These are phyloP conservation scores for Coemansia sp. DNA, from an alignment of 192 early-diverging fungal species.

Conservation along the genomic window DNA sequence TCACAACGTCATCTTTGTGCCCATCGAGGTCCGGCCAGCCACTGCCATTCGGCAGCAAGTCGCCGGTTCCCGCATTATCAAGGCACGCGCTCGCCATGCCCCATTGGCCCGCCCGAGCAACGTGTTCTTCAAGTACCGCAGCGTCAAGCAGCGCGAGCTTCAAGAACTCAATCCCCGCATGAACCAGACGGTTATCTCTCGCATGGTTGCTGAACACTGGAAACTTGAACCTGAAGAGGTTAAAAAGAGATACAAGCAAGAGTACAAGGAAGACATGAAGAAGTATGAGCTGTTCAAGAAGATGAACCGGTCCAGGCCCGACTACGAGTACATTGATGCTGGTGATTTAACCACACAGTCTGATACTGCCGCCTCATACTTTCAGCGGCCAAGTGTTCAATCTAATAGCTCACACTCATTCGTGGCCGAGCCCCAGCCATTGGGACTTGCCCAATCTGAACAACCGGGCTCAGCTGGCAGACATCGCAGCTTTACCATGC, in stretches of 20 bases:
- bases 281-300: constrained; percentile 50
- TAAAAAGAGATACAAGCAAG: constrained; percentile 35
- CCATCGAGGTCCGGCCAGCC: constrained; percentile 9
- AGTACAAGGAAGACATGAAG: constrained; percentile 46
- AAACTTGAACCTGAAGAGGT: constrained; percentile 41
- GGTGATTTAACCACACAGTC: constrained; percentile 4
- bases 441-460: background rate
- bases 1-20: constrained; percentile 44
- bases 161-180: constrained; percentile 39
- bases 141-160: constrained; percentile 45
- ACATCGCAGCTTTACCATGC: constrained; percentile 31
- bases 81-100: constrained; percentile 6
- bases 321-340: constrained; percentile 12
- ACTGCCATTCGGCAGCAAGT: constrained; percentile 10
- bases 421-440: background rate
- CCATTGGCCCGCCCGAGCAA: constrained; percentile 43
- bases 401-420: background rate
- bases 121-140: constrained; percentile 58
- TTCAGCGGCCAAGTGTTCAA: background rate
- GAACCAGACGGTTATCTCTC: constrained; percentile 54
- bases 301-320: constrained; percentile 8
- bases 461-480: background rate
- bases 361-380: background rate
- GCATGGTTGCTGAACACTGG: constrained; percentile 56
- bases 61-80: constrained; percentile 14